phyloP scores from a whole-genome alignment of 306 rosid species.

The Benincasa hispida region DNA sequence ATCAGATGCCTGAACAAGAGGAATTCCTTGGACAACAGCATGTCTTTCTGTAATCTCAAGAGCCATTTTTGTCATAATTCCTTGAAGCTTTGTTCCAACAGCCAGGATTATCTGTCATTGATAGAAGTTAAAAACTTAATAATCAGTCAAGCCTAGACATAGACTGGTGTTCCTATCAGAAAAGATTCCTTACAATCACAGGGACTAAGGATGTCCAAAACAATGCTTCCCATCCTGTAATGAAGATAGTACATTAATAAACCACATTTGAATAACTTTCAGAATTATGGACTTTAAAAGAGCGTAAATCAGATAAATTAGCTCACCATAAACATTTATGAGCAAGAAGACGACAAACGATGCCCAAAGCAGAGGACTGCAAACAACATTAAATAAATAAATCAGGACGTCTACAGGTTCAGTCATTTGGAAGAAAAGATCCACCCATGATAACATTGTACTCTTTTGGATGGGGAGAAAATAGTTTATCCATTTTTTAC shows the following conservation, averaged over 20 bases:
- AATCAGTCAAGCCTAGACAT: neutral
- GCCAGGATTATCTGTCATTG: conserved; percentile 70
- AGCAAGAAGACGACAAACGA: conserved; percentile 68
- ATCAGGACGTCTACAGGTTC: neutral
- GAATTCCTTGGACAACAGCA: conserved; percentile 95
- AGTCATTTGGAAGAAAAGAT: neutral
- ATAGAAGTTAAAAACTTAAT: neutral
- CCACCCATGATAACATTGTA: neutral
- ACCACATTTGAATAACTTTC: neutral
- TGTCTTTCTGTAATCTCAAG: conserved; percentile 79
- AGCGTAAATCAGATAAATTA: neutral
- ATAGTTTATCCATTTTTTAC: conserved; percentile 18
- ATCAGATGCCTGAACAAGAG: conserved; percentile 89
- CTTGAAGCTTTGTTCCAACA: conserved; percentile 84
- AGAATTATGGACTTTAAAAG: neutral
- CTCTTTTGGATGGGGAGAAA: neutral
- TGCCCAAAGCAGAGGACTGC: conserved; percentile 88
- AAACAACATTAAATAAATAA: conserved; percentile 13
- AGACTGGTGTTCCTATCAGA: neutral
- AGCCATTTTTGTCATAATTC: conserved; percentile 76
- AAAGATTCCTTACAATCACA: conserved; percentile 38
- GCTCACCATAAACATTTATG: conserved; percentile 59
- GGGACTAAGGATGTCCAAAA: conserved; percentile 86
- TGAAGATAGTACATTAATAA: neutral
- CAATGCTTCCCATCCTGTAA: conserved; percentile 70